Evolutionary conservation across 2,329 filamentous ascomycete species (phyloP).

Genomic region (Lasiodiplodia theobromae): DNA sequence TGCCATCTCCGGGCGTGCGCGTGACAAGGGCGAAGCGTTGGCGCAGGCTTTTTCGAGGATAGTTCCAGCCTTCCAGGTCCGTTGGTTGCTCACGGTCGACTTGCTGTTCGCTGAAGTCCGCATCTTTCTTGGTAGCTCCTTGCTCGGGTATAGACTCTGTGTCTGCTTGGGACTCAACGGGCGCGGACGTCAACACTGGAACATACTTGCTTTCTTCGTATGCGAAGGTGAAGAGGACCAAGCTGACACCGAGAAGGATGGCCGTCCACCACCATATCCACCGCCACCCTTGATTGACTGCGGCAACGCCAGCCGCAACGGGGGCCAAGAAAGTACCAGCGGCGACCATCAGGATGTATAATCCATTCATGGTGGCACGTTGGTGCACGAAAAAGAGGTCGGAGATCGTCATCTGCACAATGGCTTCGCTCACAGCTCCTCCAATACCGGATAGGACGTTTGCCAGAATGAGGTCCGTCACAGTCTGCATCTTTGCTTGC

Average conservation of each 20-base stretch:
- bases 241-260: slow-evolving; percentile 47
- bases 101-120: not conserved
- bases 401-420: slow-evolving; percentile 51
- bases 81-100: not conserved
- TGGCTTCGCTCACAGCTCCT: slow-evolving; percentile 51
- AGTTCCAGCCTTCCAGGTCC: slow-evolving; percentile 28
- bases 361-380: slow-evolving; percentile 55
- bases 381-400: slow-evolving; percentile 60
- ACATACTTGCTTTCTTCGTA: slow-evolving; percentile 51
- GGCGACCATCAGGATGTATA: slow-evolving; percentile 49
- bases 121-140: not conserved
- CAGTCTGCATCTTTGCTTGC: slow-evolving; percentile 52
- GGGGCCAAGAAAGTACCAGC: slow-evolving; percentile 18
- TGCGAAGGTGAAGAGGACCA: slow-evolving; percentile 41
- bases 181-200: slow-evolving; percentile 29
- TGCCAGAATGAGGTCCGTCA: slow-evolving; percentile 52
- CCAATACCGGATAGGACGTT: slow-evolving; percentile 54
- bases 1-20: slow-evolving; percentile 38
- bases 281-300: slow-evolving; percentile 52
- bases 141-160: not conserved
- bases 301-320: not conserved
- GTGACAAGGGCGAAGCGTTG: slow-evolving; percentile 51
- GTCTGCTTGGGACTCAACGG: not conserved
- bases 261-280: slow-evolving; percentile 61
- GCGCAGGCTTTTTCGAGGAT: slow-evolving; percentile 52